Percentiles rank a stretch among this genome's conserved stretches.
phyloP scores from a whole-genome alignment of 441 rosid species.

The Isatis lusitanica region DNA sequence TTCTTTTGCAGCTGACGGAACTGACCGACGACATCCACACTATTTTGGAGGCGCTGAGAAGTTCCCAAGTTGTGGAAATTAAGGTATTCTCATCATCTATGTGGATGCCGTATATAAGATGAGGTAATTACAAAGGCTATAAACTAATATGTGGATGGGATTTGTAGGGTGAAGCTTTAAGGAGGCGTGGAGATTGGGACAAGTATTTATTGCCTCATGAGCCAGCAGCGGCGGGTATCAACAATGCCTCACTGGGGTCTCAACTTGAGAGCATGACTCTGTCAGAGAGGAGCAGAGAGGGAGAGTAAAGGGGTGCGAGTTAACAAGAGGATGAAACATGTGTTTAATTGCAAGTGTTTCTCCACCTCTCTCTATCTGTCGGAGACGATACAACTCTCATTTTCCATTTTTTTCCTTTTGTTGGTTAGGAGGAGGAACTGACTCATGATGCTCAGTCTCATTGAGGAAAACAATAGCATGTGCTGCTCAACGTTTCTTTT shows the following conservation, averaged over 20 bases:
- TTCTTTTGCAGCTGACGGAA: slow-evolving; percentile 29
- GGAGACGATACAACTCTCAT: background rate
- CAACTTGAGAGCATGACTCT: slow-evolving; percentile 27
- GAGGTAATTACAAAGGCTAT: background rate
- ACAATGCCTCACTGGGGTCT: slow-evolving; percentile 19
- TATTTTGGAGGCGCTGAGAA: slow-evolving; percentile 31
- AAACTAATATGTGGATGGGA: background rate
- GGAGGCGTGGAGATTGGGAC: slow-evolving; percentile 41
- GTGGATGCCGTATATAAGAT: background rate
- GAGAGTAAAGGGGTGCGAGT: slow-evolving; percentile 10
- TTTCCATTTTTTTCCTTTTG: background rate
- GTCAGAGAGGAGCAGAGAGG: slow-evolving; percentile 18
- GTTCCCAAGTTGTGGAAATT: slow-evolving; percentile 33
- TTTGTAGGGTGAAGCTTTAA: slow-evolving; percentile 35
- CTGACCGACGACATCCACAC: slow-evolving; percentile 32
- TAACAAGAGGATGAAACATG: background rate
- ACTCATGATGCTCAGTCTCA: slow-evolving; percentile 3
- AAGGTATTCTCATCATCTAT: background rate
- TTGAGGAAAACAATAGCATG: background rate
- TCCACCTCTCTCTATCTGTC: background rate
- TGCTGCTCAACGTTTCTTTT: background rate
- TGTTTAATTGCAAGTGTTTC: background rate
- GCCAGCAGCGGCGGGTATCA: background rate
- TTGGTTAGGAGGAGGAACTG: background rate
- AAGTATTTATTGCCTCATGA: slow-evolving; percentile 33